Percentiles rank a stretch among this genome's conserved stretches.
Conservation (phyloP, 2,329 filamentous ascomycete species). For the Huntiella moniliformis region DNA sequence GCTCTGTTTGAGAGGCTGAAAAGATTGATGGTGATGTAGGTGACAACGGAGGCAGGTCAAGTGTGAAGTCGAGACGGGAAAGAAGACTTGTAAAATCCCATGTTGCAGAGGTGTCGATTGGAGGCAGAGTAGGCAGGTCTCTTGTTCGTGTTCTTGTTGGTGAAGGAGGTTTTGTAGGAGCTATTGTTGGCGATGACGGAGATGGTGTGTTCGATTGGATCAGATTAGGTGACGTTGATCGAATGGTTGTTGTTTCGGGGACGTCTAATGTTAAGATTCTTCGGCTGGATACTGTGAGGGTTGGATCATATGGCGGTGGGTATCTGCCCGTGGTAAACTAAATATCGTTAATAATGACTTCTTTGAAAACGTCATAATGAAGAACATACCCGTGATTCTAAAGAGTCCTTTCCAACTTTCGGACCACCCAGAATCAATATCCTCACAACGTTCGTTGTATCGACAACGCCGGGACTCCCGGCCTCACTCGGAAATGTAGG, state of each 20-base stretch:
- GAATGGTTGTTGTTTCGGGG: background rate
- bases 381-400: conserved; percentile 11
- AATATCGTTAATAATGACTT: background rate
- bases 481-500: too few species aligned
- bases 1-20: background rate
- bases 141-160: background rate
- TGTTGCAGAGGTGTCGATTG: background rate
- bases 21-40: background rate
- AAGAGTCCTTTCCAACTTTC: conserved; percentile 16
- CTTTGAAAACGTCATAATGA: background rate
- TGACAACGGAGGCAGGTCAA: background rate
- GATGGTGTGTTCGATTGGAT: background rate
- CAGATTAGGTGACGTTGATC: too few species aligned
- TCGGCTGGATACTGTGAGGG: conserved; percentile 17
- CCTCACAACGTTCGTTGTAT: conserved; percentile 11
- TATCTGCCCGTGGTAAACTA: conserved; percentile 4
- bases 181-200: background rate
- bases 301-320: conserved; percentile 15
- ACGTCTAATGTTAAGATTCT: conserved; percentile 14
- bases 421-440: conserved; percentile 16
- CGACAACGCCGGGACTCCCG: too few species aligned
- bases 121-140: background rate
- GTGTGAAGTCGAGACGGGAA: background rate
- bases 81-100: background rate
- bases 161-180: background rate